Evolutionary conservation across 2,329 filamentous ascomycete genomes (phyloP).

Genomic region (Colletotrichum brevisporum): DNA sequence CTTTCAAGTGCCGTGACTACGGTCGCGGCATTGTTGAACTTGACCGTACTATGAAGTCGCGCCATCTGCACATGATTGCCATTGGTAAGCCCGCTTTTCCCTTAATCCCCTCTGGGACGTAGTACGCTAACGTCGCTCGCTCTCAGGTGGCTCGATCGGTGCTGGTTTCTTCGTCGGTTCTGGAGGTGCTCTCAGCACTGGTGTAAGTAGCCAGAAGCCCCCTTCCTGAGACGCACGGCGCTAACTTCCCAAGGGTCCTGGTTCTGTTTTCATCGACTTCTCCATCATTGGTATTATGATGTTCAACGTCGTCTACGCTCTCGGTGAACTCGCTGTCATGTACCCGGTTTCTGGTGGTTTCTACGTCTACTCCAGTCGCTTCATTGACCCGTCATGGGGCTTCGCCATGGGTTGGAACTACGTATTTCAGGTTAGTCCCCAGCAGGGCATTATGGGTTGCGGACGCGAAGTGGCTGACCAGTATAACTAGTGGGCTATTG

Average conservation of each 20-base stretch:
- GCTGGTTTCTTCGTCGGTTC: slow-evolving; percentile 75
- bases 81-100: slow-evolving; percentile 50
- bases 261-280: slow-evolving; percentile 57
- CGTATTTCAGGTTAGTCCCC: slow-evolving; percentile 54
- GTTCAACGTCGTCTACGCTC: slow-evolving; percentile 70
- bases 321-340: slow-evolving; percentile 70
- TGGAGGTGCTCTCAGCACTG: slow-evolving; percentile 62
- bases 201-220: slow-evolving; percentile 51
- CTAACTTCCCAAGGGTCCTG: slow-evolving; percentile 48
- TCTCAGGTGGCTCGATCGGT: slow-evolving; percentile 61
- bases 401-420: slow-evolving; percentile 66
- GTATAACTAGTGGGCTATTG: slow-evolving; percentile 56
- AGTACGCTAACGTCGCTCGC: neutral
- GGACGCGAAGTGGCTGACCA: neutral
- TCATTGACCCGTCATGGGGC: slow-evolving; percentile 70
- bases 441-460: too few relatives aligned
- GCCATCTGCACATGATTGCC: slow-evolving; percentile 67
- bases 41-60: slow-evolving; percentile 56
- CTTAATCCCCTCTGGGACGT: neutral
- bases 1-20: slow-evolving; percentile 44
- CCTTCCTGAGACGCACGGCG: neutral
- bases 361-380: slow-evolving; percentile 69
- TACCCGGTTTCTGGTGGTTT: slow-evolving; percentile 72
- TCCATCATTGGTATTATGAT: slow-evolving; percentile 67
- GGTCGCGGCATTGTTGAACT: slow-evolving; percentile 44